phyloP scores from a whole-genome alignment of 805 yeast species.

The Teunomyces gatunensis region DNA sequence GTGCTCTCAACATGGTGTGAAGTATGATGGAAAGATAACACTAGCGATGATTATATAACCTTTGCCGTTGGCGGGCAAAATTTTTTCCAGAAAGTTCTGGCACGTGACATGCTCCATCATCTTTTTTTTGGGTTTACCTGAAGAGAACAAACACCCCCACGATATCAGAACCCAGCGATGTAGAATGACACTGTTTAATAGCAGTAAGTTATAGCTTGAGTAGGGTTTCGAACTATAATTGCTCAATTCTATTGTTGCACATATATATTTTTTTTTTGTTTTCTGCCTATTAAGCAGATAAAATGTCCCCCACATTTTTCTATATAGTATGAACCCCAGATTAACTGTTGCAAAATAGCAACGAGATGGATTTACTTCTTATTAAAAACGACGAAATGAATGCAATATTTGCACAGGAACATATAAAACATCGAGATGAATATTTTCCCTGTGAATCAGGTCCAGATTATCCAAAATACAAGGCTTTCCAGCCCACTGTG shows the following conservation, averaged over 20 bases:
- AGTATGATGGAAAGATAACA: not conserved
- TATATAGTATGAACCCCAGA: not conserved
- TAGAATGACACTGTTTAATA: no score
- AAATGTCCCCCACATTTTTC: not conserved
- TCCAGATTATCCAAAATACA: not conserved
- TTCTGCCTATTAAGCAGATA: not conserved
- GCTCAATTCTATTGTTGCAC: no score
- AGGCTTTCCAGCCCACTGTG: not conserved
- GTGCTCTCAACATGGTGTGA: conserved; percentile 46
- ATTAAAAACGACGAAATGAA: not conserved
- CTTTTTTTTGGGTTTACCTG: no score
- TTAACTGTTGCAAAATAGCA: not conserved
- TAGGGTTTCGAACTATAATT: no score
- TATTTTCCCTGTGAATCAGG: not conserved
- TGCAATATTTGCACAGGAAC: not conserved
- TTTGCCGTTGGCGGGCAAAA: conserved; percentile 1
- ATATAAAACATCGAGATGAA: not conserved
- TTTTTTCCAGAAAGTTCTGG: conserved; percentile 14
- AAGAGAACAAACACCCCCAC: no score
- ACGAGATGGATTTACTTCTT: not conserved
- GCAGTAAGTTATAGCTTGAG: no score
- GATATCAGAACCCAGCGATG: no score
- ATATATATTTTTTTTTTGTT: not conserved
- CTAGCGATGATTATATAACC: not conserved
- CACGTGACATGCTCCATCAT: conserved; percentile 6